Base-by-base conservation (phyloP, 1,284 basidiomycete genomes). In the Fomitopsis pinicola region DNA sequence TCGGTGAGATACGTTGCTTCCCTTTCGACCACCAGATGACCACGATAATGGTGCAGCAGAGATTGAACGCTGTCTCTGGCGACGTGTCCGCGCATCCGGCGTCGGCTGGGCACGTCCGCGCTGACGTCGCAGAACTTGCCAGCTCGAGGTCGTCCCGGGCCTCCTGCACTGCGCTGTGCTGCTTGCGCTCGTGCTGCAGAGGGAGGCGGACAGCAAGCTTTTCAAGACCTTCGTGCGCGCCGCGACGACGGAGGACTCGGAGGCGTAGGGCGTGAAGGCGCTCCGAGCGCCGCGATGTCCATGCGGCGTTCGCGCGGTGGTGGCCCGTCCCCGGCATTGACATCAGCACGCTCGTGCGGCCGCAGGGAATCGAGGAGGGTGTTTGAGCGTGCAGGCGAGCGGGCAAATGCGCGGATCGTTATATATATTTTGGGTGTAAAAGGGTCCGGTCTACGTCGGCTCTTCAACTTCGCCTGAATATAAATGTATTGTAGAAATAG, bases 61-160 rank as follows among this genome's bases (percentile, higher is more conserved):
- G 82, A n/a, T n/a, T n/a, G n/a, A 98, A 98, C 77, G 94, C 95
- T 59, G 96, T 98, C 58, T 95, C 94, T 44, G 97, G 96, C 68
- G 97, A 98, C 77, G 85, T 89, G 46, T 97, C 94, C 59, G 97
- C 97, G 1, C 92, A 96, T 74, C 93, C 94, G 4, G 97, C 97
- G 58, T 72, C 94, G 97, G 68, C 88, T 99, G 68, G 97, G 97
- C 67, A 94, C 95, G 30, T 90, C 94, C 36, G 96, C 97, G 15
- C 79, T 99, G 44, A 98, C 97, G 9, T 97, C 95, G 59, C 93
- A 97, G 70, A 85, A 96, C 76, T 96, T 99, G 95, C 79, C 77
- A 57, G 94, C 97, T 95, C 76, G 87, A 91, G 76, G 74, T 87
- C 66, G 95, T 99, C 60, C 97, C 91, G 61, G 86, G 86, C 64